Percentiles rank a stretch among this genome's conserved stretches.
These are phyloP conservation scores for Vitis hybrid DNA, from an alignment of 177 flowering plant genomes.

Conservation along the genomic window DNA sequence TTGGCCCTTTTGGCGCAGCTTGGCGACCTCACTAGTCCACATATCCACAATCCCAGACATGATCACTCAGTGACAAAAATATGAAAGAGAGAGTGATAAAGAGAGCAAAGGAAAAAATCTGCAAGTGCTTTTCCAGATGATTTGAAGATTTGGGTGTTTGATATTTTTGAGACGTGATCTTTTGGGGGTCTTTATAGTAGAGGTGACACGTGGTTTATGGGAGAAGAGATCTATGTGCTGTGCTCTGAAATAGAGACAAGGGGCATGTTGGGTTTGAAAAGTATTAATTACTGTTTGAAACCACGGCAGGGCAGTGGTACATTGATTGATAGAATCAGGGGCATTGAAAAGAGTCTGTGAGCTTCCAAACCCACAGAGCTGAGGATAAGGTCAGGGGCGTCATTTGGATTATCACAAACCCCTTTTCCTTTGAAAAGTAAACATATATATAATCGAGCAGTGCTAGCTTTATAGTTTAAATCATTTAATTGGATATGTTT, in stretches of 20 bases:
- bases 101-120: neutral
- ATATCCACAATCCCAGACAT: constrained; percentile 59
- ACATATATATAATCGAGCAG: too few species aligned
- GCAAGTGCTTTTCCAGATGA: too few species aligned
- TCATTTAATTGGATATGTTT: too few species aligned
- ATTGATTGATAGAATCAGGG: neutral
- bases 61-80: neutral
- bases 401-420: too few species aligned
- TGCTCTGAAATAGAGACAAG: neutral
- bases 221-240: too few species aligned
- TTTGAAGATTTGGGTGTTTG: too few species aligned
- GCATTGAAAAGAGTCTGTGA: too few species aligned
- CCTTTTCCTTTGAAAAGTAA: too few species aligned
- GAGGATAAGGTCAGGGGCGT: too few species aligned
- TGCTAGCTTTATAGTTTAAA: too few species aligned
- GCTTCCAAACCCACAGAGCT: neutral
- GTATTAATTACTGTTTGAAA: neutral
- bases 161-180: neutral
- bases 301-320: neutral
- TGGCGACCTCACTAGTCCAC: constrained; percentile 46
- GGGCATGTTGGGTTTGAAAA: neutral
- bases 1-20: constrained; percentile 36
- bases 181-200: neutral
- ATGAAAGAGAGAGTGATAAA: neutral
- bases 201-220: too few species aligned